These are phyloP conservation scores for Saturnispora zaruensis DNA, from an alignment of 805 yeast species.

Conservation along the genomic window DNA sequence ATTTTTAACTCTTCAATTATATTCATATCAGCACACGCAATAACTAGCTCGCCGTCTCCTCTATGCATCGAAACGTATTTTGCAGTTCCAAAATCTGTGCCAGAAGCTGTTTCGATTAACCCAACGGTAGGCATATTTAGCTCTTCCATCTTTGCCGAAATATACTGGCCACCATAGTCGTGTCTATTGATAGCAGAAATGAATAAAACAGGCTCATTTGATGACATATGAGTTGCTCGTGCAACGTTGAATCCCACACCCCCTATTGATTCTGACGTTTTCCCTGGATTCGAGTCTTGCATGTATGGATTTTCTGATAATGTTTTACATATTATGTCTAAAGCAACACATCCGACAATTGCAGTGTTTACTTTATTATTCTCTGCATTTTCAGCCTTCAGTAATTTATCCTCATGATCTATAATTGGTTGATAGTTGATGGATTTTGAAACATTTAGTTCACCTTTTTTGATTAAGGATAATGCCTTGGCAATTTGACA, in stretches of 20 bases:
- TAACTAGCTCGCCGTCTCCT: constrained; percentile 47
- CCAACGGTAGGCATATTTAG: constrained; percentile 33
- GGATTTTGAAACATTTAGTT: neutral
- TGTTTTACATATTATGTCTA: constrained; percentile 58
- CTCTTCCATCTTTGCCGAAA: constrained; percentile 26
- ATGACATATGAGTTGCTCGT: constrained; percentile 34
- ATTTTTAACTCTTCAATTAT: constrained; percentile 45
- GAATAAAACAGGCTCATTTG: constrained; percentile 28
- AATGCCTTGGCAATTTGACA: constrained; percentile 56
- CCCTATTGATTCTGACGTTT: constrained; percentile 45
- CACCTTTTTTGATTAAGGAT: constrained; percentile 26
- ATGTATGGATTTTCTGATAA: constrained; percentile 20
- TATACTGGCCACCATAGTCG: constrained; percentile 44
- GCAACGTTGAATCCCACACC: constrained; percentile 83
- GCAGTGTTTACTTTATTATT: constrained; percentile 23
- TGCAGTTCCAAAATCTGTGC: constrained; percentile 38
- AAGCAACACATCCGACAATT: constrained; percentile 68
- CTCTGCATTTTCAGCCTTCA: neutral
- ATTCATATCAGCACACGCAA: constrained; percentile 85
- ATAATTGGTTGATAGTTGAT: neutral
- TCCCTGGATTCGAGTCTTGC: constrained; percentile 71
- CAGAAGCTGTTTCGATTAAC: constrained; percentile 20
- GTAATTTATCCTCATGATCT: neutral
- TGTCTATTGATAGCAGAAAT: constrained; percentile 49
- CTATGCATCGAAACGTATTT: constrained; percentile 68